Evolutionary conservation across 805 yeast species (phyloP), one percentile per base, ranked within the genome.

Genomic region (Ogataea paradorogensis): DNA sequence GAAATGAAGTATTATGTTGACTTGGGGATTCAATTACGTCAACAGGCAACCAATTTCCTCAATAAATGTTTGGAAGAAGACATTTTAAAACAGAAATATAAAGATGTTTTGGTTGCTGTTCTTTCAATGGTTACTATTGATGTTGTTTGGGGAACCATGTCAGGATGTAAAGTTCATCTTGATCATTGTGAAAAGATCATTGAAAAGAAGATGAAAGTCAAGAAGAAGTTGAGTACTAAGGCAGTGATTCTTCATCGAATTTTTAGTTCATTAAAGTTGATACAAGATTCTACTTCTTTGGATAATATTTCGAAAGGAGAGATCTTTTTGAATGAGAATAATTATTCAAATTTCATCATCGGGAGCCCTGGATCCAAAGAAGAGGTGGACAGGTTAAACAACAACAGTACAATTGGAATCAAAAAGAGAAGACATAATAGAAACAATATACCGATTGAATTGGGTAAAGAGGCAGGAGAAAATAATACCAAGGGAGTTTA

Each of bases 141-240:
- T 63, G 81, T 86, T 36, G 90, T 86, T 11, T 84, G 95, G 87
- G 95, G 96, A 3, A 80, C 91, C 1, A 84, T 85, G 90, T 81
- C 84, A 40, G 93, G 84, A 50, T 86, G 95, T 54, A 79, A 78
- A 47, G 73, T 80, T 42, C 86, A 86, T 62, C 68, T 88, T 38
- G 75, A 78, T 39, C 78, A 88, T 52, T 84, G 95, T 64, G 91
- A 86, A 46, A 75, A 74, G 40, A 81, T 85, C 41, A 82, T 88
- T 18, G 75, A 77, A 24, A 74, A 78, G 49, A 78, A 91, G 53
- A 80, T 82, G 81, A 66, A 66, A 30, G 71, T 68, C 38, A 77
- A 88, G 55, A 76, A 81, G 51, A 76, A 74, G 45, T 61, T 87
- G 15, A 80, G 90, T 0, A 71, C 84, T 15, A 87, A 87, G 60